Percentiles rank a stretch among this genome's conserved stretches.
Conservation (phyloP, 2,329 filamentous ascomycete genomes). For the Scytalidium sp. region DNA sequence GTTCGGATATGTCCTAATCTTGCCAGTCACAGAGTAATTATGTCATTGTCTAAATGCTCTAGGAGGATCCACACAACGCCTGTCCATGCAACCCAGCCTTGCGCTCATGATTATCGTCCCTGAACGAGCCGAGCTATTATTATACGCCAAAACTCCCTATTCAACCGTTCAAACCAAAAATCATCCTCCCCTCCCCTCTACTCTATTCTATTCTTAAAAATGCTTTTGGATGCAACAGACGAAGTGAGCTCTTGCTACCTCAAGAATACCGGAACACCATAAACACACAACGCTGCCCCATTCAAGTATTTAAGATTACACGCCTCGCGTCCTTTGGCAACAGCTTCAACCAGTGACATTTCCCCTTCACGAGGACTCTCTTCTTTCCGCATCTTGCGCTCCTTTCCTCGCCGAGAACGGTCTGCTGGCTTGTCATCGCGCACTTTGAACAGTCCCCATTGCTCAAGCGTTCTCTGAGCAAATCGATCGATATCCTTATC, state of each 20-base stretch:
- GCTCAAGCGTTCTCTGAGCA: constrained; percentile 72
- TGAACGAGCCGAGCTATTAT: no score
- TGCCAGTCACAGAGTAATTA: no score
- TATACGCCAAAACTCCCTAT: no score
- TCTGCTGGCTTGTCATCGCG: constrained; percentile 21
- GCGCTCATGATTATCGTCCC: no score
- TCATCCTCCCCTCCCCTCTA: not conserved
- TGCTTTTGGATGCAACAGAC: no score
- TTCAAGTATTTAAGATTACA: constrained; percentile 91
- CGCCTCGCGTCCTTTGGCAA: constrained; percentile 69
- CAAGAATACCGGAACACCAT: constrained; percentile 90
- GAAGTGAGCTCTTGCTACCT: constrained; percentile 15
- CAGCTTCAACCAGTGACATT: constrained; percentile 73
- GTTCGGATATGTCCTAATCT: no score
- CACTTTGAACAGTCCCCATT: constrained; percentile 69
- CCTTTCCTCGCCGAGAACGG: constrained; percentile 28
- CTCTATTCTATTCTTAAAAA: constrained; percentile 15
- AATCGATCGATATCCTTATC: constrained; percentile 97
- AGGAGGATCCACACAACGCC: no score
- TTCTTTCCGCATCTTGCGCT: constrained; percentile 25
- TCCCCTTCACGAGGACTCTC: constrained; percentile 28
- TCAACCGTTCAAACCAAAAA: not conserved
- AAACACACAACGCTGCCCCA: constrained; percentile 88
- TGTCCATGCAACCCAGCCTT: no score
- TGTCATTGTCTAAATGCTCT: no score